phyloP scores from a whole-genome alignment of 768 basidiomycete genomes.

The Trametes punicea region DNA sequence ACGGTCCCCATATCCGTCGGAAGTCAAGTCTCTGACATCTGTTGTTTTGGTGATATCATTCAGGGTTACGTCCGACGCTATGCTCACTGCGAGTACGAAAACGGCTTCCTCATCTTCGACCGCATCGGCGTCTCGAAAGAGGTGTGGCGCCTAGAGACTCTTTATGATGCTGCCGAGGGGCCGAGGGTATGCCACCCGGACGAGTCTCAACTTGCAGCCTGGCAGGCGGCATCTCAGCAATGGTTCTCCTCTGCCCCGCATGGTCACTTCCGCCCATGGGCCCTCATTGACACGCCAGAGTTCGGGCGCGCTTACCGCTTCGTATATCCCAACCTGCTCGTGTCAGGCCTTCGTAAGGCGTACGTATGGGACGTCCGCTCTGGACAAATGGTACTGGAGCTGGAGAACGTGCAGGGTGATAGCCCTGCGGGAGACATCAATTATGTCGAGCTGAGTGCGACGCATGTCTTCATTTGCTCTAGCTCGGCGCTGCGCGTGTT shows the following conservation, averaged over 20 bases:
- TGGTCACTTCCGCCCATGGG: slow-evolving; percentile 65
- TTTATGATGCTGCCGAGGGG: background rate
- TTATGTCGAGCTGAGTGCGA: slow-evolving; percentile 64
- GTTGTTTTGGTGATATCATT: too few relatives aligned
- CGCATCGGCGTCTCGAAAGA: slow-evolving; percentile 56
- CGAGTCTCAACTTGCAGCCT: slow-evolving; percentile 29
- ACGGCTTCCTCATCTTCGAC: slow-evolving; percentile 72
- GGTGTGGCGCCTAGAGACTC: slow-evolving; percentile 56
- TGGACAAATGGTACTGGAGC: slow-evolving; percentile 45
- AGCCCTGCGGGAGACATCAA: slow-evolving; percentile 39
- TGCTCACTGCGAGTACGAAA: slow-evolving; percentile 72
- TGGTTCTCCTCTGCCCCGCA: slow-evolving; percentile 21
- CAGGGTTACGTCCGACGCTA: slow-evolving; percentile 49
- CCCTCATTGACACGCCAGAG: slow-evolving; percentile 47
- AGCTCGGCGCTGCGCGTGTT: slow-evolving; percentile 48
- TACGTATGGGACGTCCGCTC: slow-evolving; percentile 64
- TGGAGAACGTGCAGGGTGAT: slow-evolving; percentile 38
- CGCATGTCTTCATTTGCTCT: slow-evolving; percentile 61
- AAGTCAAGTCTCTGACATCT: too few relatives aligned
- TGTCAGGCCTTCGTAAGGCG: slow-evolving; percentile 41
- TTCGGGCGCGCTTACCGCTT: slow-evolving; percentile 56
- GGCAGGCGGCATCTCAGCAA: slow-evolving; percentile 20
- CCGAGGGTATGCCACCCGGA: slow-evolving; percentile 9
- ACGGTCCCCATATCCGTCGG: slow-evolving; percentile 18
- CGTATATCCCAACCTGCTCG: slow-evolving; percentile 62